Evolutionary conservation across 2,329 filamentous ascomycete species (phyloP).

Genomic region (Rhexocercosporidium sp.): DNA sequence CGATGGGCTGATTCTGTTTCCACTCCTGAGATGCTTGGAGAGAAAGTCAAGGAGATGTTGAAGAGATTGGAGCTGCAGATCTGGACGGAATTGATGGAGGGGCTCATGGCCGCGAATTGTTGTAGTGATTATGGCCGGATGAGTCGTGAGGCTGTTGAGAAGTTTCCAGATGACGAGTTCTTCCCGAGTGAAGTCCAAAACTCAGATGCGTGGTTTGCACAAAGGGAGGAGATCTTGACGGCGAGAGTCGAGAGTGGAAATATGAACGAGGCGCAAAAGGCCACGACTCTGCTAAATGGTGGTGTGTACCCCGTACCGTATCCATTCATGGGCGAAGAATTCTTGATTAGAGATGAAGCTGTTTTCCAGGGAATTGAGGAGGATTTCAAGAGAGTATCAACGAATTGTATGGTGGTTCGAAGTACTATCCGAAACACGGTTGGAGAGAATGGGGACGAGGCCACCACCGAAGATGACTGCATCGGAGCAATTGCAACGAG

Average conservation of each 20-base stretch:
- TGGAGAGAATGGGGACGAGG: conserved; percentile 18
- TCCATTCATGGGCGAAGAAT: conserved; percentile 34
- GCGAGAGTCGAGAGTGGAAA: conserved; percentile 27
- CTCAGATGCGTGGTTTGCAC: conserved; percentile 34
- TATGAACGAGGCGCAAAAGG: conserved; percentile 31
- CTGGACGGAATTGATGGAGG: conserved; percentile 39
- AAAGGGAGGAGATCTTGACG: conserved; percentile 31
- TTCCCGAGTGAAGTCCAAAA: conserved; percentile 37
- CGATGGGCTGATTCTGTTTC: conserved; percentile 31
- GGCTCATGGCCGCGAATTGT: conserved; percentile 38
- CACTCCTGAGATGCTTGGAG: conserved; percentile 31
- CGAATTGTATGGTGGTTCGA: conserved; percentile 33
- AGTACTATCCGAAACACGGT: conserved; percentile 32
- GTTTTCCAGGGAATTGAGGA: conserved; percentile 29
- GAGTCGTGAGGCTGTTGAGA: conserved; percentile 34
- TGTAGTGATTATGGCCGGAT: conserved; percentile 35
- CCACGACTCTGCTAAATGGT: conserved; percentile 32
- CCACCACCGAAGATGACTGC: conserved; percentile 33
- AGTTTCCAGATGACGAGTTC: conserved; percentile 35
- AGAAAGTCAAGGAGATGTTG: conserved; percentile 30
- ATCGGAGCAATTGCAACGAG: conserved; percentile 34
- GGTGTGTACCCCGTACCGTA: conserved; percentile 36
- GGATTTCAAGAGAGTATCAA: conserved; percentile 33
- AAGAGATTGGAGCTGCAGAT: conserved; percentile 37
- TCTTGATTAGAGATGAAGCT: conserved; percentile 30